Evolutionary conservation across 768 basidiomycete species (phyloP).

Genomic region (Leccinum uliginosum): DNA sequence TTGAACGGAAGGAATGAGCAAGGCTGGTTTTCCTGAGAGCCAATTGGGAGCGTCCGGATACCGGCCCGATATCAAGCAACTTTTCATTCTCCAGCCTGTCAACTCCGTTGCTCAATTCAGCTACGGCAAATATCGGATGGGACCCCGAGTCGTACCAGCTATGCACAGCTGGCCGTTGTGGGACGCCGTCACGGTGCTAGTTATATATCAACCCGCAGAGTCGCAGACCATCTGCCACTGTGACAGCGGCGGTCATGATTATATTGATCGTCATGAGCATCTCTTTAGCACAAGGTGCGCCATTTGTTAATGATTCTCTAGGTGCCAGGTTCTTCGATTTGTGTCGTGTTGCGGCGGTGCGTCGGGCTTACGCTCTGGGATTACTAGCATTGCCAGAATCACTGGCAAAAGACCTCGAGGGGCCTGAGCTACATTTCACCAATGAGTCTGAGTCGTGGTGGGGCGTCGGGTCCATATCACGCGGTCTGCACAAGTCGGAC

Average conservation of each 20-base stretch:
- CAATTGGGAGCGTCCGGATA: background rate
- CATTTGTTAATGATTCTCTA: background rate
- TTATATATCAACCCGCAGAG: background rate
- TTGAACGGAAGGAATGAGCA: background rate
- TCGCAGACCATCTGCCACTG: background rate
- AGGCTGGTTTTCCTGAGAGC: background rate
- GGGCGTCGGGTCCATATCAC: slow-evolving; percentile 28
- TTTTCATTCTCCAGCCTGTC: background rate
- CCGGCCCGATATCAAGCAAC: background rate
- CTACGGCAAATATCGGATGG: background rate
- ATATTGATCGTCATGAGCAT: background rate
- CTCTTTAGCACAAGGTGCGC: background rate
- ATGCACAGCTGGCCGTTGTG: background rate
- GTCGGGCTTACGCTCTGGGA: background rate
- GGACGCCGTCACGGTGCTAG: background rate
- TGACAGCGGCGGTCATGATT: background rate
- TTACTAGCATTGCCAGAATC: background rate
- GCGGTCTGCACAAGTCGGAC: background rate
- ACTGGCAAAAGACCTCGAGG: slow-evolving; percentile 4
- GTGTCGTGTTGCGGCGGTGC: background rate
- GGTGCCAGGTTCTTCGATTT: background rate
- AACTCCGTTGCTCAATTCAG: background rate
- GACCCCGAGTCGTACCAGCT: background rate
- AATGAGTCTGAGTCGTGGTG: slow-evolving; percentile 46
- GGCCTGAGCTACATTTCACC: slow-evolving; percentile 26